phyloP scores from a whole-genome alignment of 2,329 filamentous ascomycete genomes.

The Onygenales sp. region DNA sequence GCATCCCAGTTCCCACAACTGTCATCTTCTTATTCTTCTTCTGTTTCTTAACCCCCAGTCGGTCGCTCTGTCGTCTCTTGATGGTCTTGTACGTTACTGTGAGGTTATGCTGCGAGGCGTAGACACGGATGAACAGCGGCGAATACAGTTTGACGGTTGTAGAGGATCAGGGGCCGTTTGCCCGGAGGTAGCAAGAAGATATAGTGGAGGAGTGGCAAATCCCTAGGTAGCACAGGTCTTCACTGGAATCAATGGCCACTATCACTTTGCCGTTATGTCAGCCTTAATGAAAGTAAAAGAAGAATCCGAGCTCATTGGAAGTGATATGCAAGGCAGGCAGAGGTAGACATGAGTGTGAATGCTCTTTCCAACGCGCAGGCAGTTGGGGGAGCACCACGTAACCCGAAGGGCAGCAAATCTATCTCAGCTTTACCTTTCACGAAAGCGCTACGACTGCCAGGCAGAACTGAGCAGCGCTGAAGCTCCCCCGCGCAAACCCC shows the following conservation, averaged over 20 bases:
- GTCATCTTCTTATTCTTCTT: constrained; percentile 28
- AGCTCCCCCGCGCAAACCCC: constrained; percentile 15
- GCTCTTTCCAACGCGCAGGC: constrained; percentile 9
- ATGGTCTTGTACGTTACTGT: constrained; percentile 34
- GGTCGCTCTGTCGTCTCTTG: constrained; percentile 31
- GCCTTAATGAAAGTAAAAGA: constrained; percentile 13
- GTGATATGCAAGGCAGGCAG: constrained; percentile 3
- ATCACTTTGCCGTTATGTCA: constrained; percentile 23
- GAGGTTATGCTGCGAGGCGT: constrained; percentile 39
- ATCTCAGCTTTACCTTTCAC: constrained; percentile 30
- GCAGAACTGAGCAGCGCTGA: not conserved
- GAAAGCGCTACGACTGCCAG: constrained; percentile 3
- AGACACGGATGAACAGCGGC: constrained; percentile 56
- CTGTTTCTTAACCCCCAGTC: constrained; percentile 17
- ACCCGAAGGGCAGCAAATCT: constrained; percentile 16
- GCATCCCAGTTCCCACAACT: constrained; percentile 31
- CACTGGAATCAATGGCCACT: constrained; percentile 21
- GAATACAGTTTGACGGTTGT: constrained; percentile 58
- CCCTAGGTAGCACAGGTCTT: not conserved
- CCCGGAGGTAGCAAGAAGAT: constrained; percentile 2
- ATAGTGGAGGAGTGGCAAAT: constrained; percentile 15
- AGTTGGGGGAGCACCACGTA: constrained; percentile 8
- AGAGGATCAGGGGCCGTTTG: not conserved
- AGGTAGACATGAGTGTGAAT: constrained; percentile 10
- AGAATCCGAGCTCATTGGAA: constrained; percentile 5